phyloP scores from a whole-genome alignment of 108 stramenopile genomes.

The Phaeodactylum tricornutum region DNA sequence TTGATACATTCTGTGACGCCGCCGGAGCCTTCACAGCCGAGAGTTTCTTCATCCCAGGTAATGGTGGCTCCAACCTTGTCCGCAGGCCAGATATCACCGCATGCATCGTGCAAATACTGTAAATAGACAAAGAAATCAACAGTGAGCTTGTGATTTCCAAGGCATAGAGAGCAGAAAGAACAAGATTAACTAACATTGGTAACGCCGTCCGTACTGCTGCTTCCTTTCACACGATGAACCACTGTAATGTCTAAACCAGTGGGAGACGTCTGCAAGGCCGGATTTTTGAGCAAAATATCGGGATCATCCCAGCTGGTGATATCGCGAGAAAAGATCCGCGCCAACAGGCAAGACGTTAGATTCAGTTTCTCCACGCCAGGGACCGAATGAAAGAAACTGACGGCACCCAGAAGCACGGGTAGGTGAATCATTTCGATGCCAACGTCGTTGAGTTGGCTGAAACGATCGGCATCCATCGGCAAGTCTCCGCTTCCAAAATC shows the following conservation, averaged over 20 bases:
- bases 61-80: conserved; percentile 27
- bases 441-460: conserved; percentile 15
- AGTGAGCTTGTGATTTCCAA: not conserved
- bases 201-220: conserved; percentile 54
- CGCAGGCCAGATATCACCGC: conserved; percentile 54
- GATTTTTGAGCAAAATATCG: conserved; percentile 41
- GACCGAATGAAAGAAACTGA: conserved; percentile 70
- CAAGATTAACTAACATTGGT: conserved; percentile 12
- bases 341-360: conserved; percentile 59
- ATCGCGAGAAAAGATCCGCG: conserved; percentile 58
- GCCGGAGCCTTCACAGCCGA: conserved; percentile 56
- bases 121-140: not conserved
- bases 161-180: not conserved
- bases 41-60: conserved; percentile 42
- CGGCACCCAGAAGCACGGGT: conserved; percentile 63
- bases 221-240: conserved; percentile 58
- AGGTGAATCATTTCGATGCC: conserved; percentile 45
- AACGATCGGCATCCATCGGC: conserved; percentile 38
- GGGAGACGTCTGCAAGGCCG: conserved; percentile 9
- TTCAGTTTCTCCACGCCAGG: conserved; percentile 42
- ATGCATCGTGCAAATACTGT: conserved; percentile 36
- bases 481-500: conserved; percentile 81
- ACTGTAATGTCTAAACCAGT: conserved; percentile 38
- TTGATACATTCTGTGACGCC: conserved; percentile 56
- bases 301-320: conserved; percentile 62